Evolutionary conservation across 768 basidiomycete genomes (phyloP).

Genomic region (Nevesoporus exiguus): DNA sequence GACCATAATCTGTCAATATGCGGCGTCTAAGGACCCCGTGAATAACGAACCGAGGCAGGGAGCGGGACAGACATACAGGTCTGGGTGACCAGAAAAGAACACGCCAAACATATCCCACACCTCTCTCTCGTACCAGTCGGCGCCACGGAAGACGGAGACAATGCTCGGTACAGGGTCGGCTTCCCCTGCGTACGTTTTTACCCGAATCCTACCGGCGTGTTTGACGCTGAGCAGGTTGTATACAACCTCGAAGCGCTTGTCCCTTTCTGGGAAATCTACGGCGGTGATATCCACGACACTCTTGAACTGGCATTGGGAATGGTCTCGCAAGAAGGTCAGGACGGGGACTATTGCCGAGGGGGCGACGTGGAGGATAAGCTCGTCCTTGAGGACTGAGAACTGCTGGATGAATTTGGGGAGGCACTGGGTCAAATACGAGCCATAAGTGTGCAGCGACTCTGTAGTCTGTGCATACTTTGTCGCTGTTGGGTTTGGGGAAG

Average conservation of each 20-base stretch:
- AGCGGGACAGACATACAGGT: slow-evolving; percentile 61
- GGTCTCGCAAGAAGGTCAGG: slow-evolving; percentile 91
- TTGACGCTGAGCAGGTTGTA: slow-evolving; percentile 87
- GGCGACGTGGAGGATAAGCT: slow-evolving; percentile 83
- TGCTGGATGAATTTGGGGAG: slow-evolving; percentile 98
- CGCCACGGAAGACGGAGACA: slow-evolving; percentile 77
- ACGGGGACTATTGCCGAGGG: slow-evolving; percentile 82
- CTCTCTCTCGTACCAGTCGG: slow-evolving; percentile 99
- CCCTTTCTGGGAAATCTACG: slow-evolving; percentile 90
- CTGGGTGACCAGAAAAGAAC: slow-evolving; percentile 94
- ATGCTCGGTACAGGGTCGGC: slow-evolving; percentile 86
- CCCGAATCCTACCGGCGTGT: slow-evolving; percentile 81
- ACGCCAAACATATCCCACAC: slow-evolving; percentile 98
- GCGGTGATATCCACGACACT: slow-evolving; percentile 89
- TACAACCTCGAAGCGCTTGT: slow-evolving; percentile 94
- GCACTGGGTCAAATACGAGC: slow-evolving; percentile 88
- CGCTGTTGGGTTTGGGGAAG: slow-evolving; percentile 82
- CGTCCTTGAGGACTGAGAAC: slow-evolving; percentile 95
- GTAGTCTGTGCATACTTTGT: slow-evolving; percentile 69
- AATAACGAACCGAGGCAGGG: slow-evolving; percentile 10
- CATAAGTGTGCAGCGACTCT: slow-evolving; percentile 83
- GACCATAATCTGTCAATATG: slow-evolving; percentile 97
- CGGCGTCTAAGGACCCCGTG: slow-evolving; percentile 60
- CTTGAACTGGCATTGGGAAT: slow-evolving; percentile 94
- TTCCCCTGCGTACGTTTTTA: slow-evolving; percentile 97